A percentile compares a stretch with the other conserved stretches of the same genome.
Evolutionary conservation across 352 stramenopile genomes (phyloP).

Genomic region (Thalassiosira sp.): DNA sequence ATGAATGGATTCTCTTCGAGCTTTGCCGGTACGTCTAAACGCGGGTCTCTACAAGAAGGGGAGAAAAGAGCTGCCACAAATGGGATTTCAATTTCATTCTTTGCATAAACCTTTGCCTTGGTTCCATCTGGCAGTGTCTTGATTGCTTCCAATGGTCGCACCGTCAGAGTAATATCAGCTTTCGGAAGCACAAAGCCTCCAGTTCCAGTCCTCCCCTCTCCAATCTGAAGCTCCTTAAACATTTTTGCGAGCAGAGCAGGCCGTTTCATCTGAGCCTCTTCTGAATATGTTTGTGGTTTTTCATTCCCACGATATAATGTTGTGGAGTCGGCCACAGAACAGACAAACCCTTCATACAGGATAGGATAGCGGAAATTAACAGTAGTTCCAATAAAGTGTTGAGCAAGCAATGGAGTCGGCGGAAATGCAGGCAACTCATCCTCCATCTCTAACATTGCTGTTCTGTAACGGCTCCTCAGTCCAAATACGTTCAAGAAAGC

Average conservation of each 20-base stretch:
- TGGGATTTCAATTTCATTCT: constrained; percentile 73
- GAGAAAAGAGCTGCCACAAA: constrained; percentile 71
- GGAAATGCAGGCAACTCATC: constrained; percentile 60
- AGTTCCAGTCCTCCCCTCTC: constrained; percentile 69
- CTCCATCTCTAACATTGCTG: constrained; percentile 64
- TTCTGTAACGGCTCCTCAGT: constrained; percentile 72
- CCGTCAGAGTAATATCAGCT: constrained; percentile 55
- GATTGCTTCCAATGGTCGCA: constrained; percentile 70
- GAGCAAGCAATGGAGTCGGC: constrained; percentile 53
- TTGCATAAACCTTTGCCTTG: constrained; percentile 69
- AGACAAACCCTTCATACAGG: constrained; percentile 77
- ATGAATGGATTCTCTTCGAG: constrained; percentile 70
- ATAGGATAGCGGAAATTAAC: constrained; percentile 80
- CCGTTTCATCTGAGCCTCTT: constrained; percentile 26
- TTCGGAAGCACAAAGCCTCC: constrained; percentile 55
- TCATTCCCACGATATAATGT: constrained; percentile 60
- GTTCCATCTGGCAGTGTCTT: constrained; percentile 60
- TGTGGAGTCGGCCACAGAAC: constrained; percentile 62
- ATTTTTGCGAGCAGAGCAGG: constrained; percentile 40
- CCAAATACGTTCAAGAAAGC: constrained; percentile 76
- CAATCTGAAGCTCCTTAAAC: constrained; percentile 48
- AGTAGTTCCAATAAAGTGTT: constrained; percentile 77
- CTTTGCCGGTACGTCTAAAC: constrained; percentile 51
- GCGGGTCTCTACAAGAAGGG: constrained; percentile 49
- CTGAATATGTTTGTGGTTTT: constrained; percentile 26